Evolutionary conservation across 78 protist species (phyloP).

Genomic region (Dictyostelium firmibasis): DNA sequence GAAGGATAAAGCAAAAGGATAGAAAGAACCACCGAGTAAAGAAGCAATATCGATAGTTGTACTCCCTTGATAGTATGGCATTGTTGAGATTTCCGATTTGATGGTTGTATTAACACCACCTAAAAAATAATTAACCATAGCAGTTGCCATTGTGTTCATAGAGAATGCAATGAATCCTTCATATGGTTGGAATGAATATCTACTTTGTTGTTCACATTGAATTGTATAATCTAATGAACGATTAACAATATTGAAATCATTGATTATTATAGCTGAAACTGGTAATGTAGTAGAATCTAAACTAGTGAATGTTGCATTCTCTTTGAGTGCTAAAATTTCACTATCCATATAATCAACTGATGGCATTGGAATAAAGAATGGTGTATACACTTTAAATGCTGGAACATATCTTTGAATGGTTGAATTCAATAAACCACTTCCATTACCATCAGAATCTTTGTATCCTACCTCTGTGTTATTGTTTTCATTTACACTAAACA

Average conservation of each 20-base stretch:
- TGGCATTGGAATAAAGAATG: background rate
- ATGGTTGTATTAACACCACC: background rate
- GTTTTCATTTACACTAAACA: background rate
- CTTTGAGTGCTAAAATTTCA: background rate
- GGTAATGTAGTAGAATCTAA: background rate
- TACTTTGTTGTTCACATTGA: background rate
- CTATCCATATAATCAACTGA: background rate
- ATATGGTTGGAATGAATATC: background rate
- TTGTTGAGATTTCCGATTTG: background rate
- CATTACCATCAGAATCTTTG: background rate
- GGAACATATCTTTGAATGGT: background rate
- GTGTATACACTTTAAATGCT: background rate
- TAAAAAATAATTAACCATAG: background rate
- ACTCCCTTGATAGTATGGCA: background rate
- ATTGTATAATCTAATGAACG: background rate
- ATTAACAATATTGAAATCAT: background rate
- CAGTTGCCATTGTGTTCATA: background rate
- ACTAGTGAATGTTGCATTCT: background rate
- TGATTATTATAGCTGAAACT: background rate
- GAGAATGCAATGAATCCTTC: background rate
- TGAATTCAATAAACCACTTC: background rate
- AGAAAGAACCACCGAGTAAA: constrained; percentile 63
- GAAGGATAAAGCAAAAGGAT: constrained; percentile 60
- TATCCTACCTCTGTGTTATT: background rate
- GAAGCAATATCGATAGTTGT: constrained; percentile 50